Conservation (phyloP, 2,329 filamentous ascomycete species). For the Exophiala bonariae region DNA sequence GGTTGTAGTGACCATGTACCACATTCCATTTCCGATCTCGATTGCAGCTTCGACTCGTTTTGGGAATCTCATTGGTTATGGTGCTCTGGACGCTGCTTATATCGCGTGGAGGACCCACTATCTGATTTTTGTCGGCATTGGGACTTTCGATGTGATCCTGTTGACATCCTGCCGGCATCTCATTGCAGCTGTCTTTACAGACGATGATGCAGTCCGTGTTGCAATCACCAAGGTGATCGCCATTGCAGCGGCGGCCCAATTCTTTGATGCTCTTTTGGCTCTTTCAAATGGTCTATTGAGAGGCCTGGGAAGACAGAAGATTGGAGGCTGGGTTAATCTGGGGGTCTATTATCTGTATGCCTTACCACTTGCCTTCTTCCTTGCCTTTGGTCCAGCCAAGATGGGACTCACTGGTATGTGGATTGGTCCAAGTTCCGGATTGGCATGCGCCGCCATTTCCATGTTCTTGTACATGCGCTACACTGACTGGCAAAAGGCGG, state of each 20-base stretch:
- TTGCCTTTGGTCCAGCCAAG: slow-evolving; percentile 64
- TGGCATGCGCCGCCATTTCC: slow-evolving; percentile 75
- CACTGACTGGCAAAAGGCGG: slow-evolving; percentile 52
- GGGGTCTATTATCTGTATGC: slow-evolving; percentile 76
- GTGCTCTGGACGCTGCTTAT: slow-evolving; percentile 71
- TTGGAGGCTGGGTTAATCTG: slow-evolving; percentile 78
- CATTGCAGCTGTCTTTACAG: slow-evolving; percentile 69
- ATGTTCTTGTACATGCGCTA: slow-evolving; percentile 67
- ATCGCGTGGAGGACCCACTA: slow-evolving; percentile 70
- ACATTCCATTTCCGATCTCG: slow-evolving; percentile 79
- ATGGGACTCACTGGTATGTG: slow-evolving; percentile 75
- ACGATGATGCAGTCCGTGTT: slow-evolving; percentile 61
- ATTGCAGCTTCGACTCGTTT: slow-evolving; percentile 79
- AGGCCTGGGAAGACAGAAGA: slow-evolving; percentile 75
- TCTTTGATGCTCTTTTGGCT: slow-evolving; percentile 73
- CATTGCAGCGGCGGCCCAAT: slow-evolving; percentile 74
- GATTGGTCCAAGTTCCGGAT: slow-evolving; percentile 60
- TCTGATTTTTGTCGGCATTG: slow-evolving; percentile 61
- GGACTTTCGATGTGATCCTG: slow-evolving; percentile 68
- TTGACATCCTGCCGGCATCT: slow-evolving; percentile 63
- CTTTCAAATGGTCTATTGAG: slow-evolving; percentile 75
- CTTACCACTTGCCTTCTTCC: slow-evolving; percentile 70
- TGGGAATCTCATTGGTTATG: slow-evolving; percentile 80
- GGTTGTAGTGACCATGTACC: slow-evolving; percentile 77
- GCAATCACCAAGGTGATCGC: slow-evolving; percentile 67